Evolutionary conservation across 768 basidiomycete genomes (phyloP).

Genomic region (Terana coerulea): DNA sequence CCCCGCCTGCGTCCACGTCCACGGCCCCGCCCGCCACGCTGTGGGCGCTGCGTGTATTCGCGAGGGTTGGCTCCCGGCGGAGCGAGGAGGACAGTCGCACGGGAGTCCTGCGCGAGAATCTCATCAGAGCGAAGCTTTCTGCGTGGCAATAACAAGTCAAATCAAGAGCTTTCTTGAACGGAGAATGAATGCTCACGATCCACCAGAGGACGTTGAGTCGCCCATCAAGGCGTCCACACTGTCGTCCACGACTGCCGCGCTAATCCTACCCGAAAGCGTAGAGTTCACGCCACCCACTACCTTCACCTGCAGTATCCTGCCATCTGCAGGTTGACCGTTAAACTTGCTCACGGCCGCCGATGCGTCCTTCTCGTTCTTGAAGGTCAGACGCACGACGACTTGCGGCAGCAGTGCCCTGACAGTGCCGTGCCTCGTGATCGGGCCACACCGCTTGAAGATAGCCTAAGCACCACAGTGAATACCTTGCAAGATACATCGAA

Average conservation of each 20-base stretch:
- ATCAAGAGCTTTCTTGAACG: neutral
- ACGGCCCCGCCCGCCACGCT: constrained; percentile 23
- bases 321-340: constrained; percentile 79
- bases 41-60: constrained; percentile 39
- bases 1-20: constrained; percentile 32
- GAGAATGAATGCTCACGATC: constrained; percentile 47
- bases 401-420: constrained; percentile 24
- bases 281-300: constrained; percentile 57
- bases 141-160: neutral
- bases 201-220: constrained; percentile 31
- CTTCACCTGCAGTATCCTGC: constrained; percentile 62
- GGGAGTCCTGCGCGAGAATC: constrained; percentile 58
- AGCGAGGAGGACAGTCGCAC: constrained; percentile 63
- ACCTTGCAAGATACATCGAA: no score
- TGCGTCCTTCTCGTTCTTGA: constrained; percentile 61
- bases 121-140: constrained; percentile 89
- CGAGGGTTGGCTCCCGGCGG: constrained; percentile 63
- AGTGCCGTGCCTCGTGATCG: constrained; percentile 43
- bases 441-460: constrained; percentile 79
- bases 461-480: no score
- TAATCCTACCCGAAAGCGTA: constrained; percentile 54
- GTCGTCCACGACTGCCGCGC: constrained; percentile 37
- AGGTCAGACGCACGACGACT: constrained; percentile 68
- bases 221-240: constrained; percentile 56
- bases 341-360: constrained; percentile 69